Evolutionary conservation across 1,284 basidiomycete species (phyloP), one percentile per base, ranked within the genome.

Genomic region (Kwoniella shivajii): DNA sequence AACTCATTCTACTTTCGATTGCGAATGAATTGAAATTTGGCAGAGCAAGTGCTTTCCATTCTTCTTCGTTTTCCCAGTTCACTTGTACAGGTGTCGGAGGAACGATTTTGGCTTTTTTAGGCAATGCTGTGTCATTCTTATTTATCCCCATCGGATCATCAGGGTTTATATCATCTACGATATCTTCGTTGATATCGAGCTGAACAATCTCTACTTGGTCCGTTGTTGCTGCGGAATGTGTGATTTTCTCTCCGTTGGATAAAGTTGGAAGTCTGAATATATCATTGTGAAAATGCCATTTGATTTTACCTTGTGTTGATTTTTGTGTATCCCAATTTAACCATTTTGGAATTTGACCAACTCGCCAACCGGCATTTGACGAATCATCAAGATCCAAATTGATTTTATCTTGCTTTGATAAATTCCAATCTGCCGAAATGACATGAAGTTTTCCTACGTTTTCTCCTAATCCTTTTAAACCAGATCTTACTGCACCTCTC

Each of bases 1-100:
- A 72, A 1, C 60, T 66, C 13, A 74, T 38, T 20, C 70, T 57
- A 22, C 56, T 59, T 50, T 76, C 74, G 39, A 76, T 76, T 26
- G 58, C 63, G 50, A 76, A 76, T 36, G 65, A 68, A 54, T 74
- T 72, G 65, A 76, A 76, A 24, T 57, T 71, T 16, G 74, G 74
- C 33, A 71, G 36, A 6, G 68, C 47, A 43, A 54, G 37, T 6
- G 55, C 48, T 26, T 60, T 64, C 74, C 74, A 76, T 29, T 61
- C 54, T 26, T 54, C 46, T 61, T 76, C 73, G 45, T 58, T 54
- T 11, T 50, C 14, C 41, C 41, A 59, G 11, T 52, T 31, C 1
- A 49, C 42, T 9, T 44, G 18, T 6, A 55, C 54, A 34, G 45
- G 45, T 2, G 18, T 36, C 4, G 45, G 45, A 9, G 45, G 45